These are phyloP conservation scores for Globisporangium acanthophoron DNA, from an alignment of 352 stramenopile genomes.

Conservation along the genomic window DNA sequence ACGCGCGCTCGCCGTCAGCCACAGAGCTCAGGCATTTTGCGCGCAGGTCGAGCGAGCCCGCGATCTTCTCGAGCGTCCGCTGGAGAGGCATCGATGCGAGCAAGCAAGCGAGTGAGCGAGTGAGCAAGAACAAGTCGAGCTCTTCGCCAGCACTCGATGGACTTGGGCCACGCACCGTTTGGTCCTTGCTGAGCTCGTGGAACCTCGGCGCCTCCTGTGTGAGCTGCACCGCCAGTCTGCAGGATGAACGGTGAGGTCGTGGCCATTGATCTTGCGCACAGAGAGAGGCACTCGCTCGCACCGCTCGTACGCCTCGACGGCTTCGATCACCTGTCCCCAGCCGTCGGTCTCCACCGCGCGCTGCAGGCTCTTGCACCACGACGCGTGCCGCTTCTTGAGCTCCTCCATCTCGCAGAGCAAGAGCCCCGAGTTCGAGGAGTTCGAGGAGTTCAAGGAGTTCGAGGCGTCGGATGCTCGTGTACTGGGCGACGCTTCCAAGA, in stretches of 20 bases:
- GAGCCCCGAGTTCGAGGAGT: neutral
- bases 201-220: constrained; percentile 30
- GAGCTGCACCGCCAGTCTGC: constrained; percentile 34
- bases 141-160: neutral
- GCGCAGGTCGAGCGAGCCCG: constrained; percentile 42
- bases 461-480: neutral
- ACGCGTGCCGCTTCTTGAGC: constrained; percentile 38
- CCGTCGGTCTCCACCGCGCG: constrained; percentile 55
- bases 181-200: constrained; percentile 32
- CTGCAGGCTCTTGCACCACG: constrained; percentile 54
- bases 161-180: constrained; percentile 20
- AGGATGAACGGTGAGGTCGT: neutral
- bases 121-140: neutral
- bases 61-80: constrained; percentile 33
- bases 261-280: neutral
- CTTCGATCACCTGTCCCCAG: constrained; percentile 69
- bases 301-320: constrained; percentile 71
- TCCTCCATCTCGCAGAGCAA: constrained; percentile 28
- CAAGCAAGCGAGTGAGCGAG: neutral
- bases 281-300: constrained; percentile 13
- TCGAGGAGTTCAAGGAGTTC: neutral
- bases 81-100: neutral
- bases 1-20: constrained; percentile 30
- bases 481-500: too few relatives aligned
- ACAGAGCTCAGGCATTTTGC: constrained; percentile 52